phyloP scores from a whole-genome alignment of 1,139 yeast species.

The Pichia inconspicua region DNA sequence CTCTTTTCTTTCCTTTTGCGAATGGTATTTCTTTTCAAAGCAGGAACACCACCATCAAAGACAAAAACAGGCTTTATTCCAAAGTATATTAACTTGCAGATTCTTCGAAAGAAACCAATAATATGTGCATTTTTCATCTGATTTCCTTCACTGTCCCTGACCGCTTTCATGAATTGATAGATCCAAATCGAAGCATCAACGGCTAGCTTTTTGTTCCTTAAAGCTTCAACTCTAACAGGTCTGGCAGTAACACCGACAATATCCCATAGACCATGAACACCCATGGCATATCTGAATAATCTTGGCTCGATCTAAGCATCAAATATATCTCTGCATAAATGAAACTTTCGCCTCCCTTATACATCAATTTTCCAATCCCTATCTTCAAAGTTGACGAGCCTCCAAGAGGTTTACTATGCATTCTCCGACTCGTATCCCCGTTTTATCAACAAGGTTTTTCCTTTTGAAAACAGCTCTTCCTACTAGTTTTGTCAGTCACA shows the following conservation, averaged over 20 bases:
- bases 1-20: constrained; percentile 61
- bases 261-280: constrained; percentile 94
- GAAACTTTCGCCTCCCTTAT: background rate
- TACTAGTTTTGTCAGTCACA: no score
- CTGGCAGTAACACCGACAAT: constrained; percentile 83
- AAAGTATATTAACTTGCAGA: constrained; percentile 80
- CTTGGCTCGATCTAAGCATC: background rate
- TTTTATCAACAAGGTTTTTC: background rate
- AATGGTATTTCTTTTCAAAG: constrained; percentile 70
- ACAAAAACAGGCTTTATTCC: constrained; percentile 93
- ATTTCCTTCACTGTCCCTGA: constrained; percentile 78
- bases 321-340: no score
- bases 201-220: constrained; percentile 70
- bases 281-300: constrained; percentile 45
- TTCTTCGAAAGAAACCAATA: constrained; percentile 88
- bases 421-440: background rate
- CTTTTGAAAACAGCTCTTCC: background rate
- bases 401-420: background rate
- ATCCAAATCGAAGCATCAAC: constrained; percentile 99
- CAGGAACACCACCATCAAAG: constrained; percentile 96
- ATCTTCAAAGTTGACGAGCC: background rate
- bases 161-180: constrained; percentile 92
- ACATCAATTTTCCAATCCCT: background rate
- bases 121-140: constrained; percentile 75
- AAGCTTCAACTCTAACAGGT: constrained; percentile 82